Percentiles rank a stretch among this genome's conserved stretches.
These are phyloP conservation scores for Noccaea caerulescens DNA, from an alignment of 345 rosid genomes.

Conservation along the genomic window DNA sequence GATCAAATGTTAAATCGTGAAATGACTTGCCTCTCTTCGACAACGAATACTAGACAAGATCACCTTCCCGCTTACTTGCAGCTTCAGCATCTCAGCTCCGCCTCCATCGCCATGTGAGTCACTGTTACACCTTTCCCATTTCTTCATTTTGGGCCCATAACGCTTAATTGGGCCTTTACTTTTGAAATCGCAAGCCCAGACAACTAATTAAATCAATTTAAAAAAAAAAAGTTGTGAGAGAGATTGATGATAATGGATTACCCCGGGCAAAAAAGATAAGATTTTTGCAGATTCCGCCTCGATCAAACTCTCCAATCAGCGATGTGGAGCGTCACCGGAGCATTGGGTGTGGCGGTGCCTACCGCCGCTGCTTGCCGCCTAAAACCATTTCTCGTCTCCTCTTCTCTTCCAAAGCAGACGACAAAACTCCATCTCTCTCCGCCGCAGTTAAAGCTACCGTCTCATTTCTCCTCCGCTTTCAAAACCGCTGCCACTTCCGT, in stretches of 20 bases:
- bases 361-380: slow-evolving; percentile 22
- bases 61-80: slow-evolving; percentile 44
- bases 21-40: slow-evolving; percentile 35
- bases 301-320: slow-evolving; percentile 37
- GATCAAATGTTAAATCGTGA: neutral
- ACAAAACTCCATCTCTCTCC: slow-evolving; percentile 37
- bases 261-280: slow-evolving; percentile 41
- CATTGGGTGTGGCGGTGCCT: slow-evolving; percentile 40
- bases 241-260: slow-evolving; percentile 31
- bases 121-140: neutral
- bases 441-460: neutral
- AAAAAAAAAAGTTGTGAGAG: slow-evolving; percentile 10
- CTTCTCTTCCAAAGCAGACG: slow-evolving; percentile 31
- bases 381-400: slow-evolving; percentile 24
- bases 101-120: slow-evolving; percentile 37
- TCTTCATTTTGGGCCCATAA: slow-evolving; percentile 22
- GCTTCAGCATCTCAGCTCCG: slow-evolving; percentile 42
- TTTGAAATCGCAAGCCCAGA: slow-evolving; percentile 8
- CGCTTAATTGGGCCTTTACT: neutral
- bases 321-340: slow-evolving; percentile 50
- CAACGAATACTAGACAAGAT: slow-evolving; percentile 35
- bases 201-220: neutral
- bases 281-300: slow-evolving; percentile 44
- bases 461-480: slow-evolving; percentile 29
- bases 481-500: slow-evolving; percentile 29